phyloP scores from a whole-genome alignment of 176 grass and related monocot genomes.

The Zoysia pacifica region DNA sequence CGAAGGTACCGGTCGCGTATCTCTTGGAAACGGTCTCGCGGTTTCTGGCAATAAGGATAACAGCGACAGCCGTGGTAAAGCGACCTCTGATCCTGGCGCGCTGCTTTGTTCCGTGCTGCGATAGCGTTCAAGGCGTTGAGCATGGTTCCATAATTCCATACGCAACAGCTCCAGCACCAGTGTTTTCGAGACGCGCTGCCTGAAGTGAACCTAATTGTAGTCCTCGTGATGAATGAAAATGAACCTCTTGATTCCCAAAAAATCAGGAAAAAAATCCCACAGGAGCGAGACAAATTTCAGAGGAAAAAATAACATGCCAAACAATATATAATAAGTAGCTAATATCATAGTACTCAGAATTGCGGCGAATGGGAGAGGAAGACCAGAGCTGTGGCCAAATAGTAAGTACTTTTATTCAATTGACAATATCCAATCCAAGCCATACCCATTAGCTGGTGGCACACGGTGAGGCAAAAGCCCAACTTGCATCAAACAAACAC shows the following conservation, averaged over 20 bases:
- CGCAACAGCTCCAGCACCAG: background rate
- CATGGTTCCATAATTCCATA: background rate
- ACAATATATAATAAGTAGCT: background rate
- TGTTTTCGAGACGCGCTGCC: background rate
- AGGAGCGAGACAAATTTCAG: background rate
- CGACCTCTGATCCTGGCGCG: background rate
- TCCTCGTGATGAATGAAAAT: too few species aligned
- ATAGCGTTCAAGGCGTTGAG: background rate
- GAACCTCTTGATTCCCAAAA: too few species aligned
- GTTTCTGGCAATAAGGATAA: background rate
- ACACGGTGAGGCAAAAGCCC: slow-evolving; percentile 27
- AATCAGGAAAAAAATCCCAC: background rate
- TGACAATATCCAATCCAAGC: slow-evolving; percentile 33
- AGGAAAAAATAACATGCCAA: background rate
- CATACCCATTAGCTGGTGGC: slow-evolving; percentile 29
- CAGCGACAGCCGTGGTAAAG: background rate
- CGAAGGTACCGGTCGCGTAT: background rate
- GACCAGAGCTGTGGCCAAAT: slow-evolving; percentile 12
- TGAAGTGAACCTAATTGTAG: too few species aligned
- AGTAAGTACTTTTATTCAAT: slow-evolving; percentile 31
- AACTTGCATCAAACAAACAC: slow-evolving; percentile 62
- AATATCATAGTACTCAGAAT: background rate
- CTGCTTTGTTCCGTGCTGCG: background rate
- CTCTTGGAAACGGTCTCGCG: background rate
- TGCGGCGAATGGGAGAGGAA: background rate